phyloP scores from a whole-genome alignment of 768 basidiomycete species.

The Symmetrospora coprosmae region DNA sequence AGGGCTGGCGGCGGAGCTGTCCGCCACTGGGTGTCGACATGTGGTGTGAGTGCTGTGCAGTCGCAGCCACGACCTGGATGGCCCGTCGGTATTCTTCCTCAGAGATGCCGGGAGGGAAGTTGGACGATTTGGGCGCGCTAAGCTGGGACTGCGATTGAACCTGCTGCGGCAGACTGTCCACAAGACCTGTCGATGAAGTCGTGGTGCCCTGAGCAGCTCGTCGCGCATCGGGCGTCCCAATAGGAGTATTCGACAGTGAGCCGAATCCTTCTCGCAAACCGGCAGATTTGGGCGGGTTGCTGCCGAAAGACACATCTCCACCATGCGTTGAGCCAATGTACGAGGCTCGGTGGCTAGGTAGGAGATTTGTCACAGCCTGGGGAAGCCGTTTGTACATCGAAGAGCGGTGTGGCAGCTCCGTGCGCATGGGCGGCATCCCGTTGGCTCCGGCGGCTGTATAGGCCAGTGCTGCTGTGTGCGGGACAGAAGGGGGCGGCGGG shows the following conservation, averaged over 20 bases:
- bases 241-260: neutral
- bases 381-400: constrained; percentile 36
- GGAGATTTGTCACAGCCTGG: constrained; percentile 34
- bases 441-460: neutral
- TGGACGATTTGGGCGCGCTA: constrained; percentile 38
- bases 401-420: constrained; percentile 30
- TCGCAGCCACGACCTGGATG: constrained; percentile 63
- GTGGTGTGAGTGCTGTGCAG: constrained; percentile 46
- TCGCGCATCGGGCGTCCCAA: neutral
- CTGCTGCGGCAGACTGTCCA: constrained; percentile 36
- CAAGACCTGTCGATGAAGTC: neutral
- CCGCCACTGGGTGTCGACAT: constrained; percentile 13
- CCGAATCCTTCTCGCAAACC: neutral
- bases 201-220: neutral
- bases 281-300: neutral
- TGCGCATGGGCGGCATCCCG: constrained; percentile 31
- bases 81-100: constrained; percentile 72
- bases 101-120: constrained; percentile 54
- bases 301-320: neutral
- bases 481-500: constrained; percentile 12
- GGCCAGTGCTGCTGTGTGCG: neutral
- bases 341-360: constrained; percentile 33
- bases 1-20: constrained; percentile 11
- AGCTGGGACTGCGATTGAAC: constrained; percentile 48
- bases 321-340: neutral